Evolutionary conservation across 306 rosid species (phyloP).

Genomic region (Rosa multiflora): DNA sequence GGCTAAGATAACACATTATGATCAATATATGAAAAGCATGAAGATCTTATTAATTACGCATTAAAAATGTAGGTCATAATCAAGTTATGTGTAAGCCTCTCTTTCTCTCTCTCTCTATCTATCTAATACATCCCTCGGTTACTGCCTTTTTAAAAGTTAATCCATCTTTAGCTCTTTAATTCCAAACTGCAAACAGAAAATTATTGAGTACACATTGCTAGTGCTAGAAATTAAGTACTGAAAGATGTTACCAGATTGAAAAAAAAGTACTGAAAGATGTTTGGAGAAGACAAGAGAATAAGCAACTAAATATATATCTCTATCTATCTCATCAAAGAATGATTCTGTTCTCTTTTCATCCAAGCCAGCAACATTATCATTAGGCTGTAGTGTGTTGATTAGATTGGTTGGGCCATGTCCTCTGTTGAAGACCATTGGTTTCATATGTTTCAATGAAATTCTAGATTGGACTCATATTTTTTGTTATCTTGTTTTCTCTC

Average conservation of each 20-base stretch:
- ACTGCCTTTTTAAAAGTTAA: background rate
- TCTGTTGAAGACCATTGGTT: background rate
- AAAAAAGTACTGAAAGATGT: too few relatives aligned
- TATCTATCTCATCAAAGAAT: background rate
- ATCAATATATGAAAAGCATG: too few relatives aligned
- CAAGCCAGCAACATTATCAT: background rate
- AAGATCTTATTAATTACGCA: too few relatives aligned
- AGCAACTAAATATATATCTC: background rate
- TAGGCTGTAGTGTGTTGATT: conserved; percentile 1
- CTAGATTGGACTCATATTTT: background rate
- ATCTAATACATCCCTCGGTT: background rate
- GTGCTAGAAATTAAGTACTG: background rate
- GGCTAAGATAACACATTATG: too few relatives aligned
- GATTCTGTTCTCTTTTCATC: background rate
- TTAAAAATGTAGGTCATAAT: background rate
- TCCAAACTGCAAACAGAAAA: background rate
- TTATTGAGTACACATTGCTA: background rate
- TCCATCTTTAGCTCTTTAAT: background rate
- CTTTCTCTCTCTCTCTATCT: background rate
- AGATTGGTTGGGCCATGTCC: conserved; percentile 16
- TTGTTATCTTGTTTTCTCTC: conserved; percentile 1
- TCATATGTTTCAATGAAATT: background rate
- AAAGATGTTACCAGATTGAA: too few relatives aligned
- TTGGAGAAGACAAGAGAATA: conserved; percentile 1
- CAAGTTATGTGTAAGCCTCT: background rate